A percentile compares a stretch with the other conserved stretches of the same genome.
Conservation (phyloP, 169 alveolate genomes). For the Cryptosporidium xiaoi region DNA sequence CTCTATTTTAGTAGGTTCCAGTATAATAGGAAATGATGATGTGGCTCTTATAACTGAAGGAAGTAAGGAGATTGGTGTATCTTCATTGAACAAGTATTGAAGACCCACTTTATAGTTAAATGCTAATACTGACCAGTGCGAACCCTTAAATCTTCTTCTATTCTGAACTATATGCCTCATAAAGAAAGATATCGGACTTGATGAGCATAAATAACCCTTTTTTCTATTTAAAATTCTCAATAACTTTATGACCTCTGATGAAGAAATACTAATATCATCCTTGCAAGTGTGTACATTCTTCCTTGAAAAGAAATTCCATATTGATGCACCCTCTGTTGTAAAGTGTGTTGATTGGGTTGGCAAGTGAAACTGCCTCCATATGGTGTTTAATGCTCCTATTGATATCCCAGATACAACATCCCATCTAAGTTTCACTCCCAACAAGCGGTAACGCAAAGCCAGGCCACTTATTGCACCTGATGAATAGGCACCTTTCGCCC, state of each 20-base stretch:
- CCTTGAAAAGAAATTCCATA: constrained; percentile 30
- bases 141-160: constrained; percentile 47
- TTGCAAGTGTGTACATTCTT: constrained; percentile 65
- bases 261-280: constrained; percentile 2
- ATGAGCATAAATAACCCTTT: constrained; percentile 31
- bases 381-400: constrained; percentile 45
- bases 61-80: constrained; percentile 5
- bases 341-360: constrained; percentile 24
- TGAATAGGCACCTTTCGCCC: constrained; percentile 67
- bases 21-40: constrained; percentile 41
- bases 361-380: constrained; percentile 55
- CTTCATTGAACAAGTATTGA: constrained; percentile 59
- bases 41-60: constrained; percentile 37
- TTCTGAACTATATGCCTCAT: constrained; percentile 61
- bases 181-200: constrained; percentile 43
- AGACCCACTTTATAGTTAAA: constrained; percentile 19
- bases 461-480: constrained; percentile 41
- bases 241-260: background rate
- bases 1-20: constrained; percentile 41
- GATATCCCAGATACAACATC: constrained; percentile 62
- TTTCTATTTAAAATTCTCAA: background rate
- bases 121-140: constrained; percentile 54
- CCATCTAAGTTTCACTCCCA: constrained; percentile 65
- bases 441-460: constrained; percentile 31
- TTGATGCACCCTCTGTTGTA: constrained; percentile 50